Evolutionary conservation across 2,329 filamentous ascomycete genomes (phyloP), one percentile per base, ranked within the genome.

Genomic region (Fusarium robinianum): DNA sequence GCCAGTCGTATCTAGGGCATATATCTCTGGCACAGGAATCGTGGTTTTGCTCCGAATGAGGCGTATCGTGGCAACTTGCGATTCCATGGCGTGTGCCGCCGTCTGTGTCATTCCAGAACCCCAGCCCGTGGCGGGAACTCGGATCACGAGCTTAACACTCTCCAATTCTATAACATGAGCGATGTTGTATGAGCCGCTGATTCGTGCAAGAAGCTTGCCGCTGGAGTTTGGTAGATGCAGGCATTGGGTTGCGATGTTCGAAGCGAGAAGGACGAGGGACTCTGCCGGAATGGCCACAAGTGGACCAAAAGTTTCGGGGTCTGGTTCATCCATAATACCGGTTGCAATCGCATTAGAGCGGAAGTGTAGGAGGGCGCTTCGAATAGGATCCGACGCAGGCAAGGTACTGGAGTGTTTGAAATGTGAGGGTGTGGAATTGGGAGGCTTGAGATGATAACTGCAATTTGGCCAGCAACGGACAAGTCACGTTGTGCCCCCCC

Each of bases 21-120:
- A 46, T n/a, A 58, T 25, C 25, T 47, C 30, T 8, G 55, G 52
- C n/a, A 55, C 52, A 1, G 52, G 49, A 27, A 58, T 38, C 17
- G 11, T 30, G 12, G 18, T 39, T 23, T 39, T 23, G 15, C 32
- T 14, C 27, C 31, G 22, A 18, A 49, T 29, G 23, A 46, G 34
- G 11, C 41, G 32, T 32, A 50, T 51, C 15, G 36, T 39, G 14
- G 31, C 24, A 10, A 24, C 46, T 25, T 51, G 41, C 10, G 49
- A 51, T 19, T 40, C 33, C 26, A 51, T 38, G 8, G 46, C 46
- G 14, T 37, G 35, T 36, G 32, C 35, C 4, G 46, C 48, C 8
- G n/a, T 15, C n/a, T 37, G 43, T 34, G 45, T 49, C 45, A 51
- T 49, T 21, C 46, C 41, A 6, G 12, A 24, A 7, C 45, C 45